Base-by-base conservation (phyloP, 306 rosid genomes). In the Fragaria nilgerrensis region DNA sequence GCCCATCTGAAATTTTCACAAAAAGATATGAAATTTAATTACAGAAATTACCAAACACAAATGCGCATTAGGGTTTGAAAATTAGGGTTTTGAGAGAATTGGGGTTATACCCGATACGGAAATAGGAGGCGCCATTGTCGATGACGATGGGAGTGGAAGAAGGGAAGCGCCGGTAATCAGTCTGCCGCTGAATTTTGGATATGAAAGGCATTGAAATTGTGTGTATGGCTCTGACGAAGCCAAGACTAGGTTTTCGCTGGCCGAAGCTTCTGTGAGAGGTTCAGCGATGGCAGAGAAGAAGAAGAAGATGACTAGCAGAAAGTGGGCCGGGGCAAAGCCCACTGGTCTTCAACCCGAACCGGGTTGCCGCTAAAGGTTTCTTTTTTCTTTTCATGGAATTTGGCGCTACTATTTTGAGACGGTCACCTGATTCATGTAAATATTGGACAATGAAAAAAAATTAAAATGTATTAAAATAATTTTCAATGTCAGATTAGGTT, bases 51-150 rank as follows among this genome's bases (percentile, higher is more conserved):
- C 25, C 11, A 27, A 39, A 34, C 10, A 36, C 5, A 53, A 27
- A 70, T 9, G 48, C 10, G 22, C 1, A 7, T 10, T 5, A 12
- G 32, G 39, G 56, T 59, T 34, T 48, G 52, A 48, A 68, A 84
- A 83, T 86, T 86, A 90, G 93, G 92, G 90, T 82, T 88, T 88
- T n/a, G 19, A 9, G 5, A 47, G 36, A 14, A 74, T 13, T 53
- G 45, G 65, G 77, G 41, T 9, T 27, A 25, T 84, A 92, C 96
- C 97, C 97, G 27, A 90, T 90, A 66, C 96, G 97, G 37, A 92
- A 92, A 82, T 90, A 87, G 66, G 96, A 92, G 15, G 96, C 93
- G 81, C 97, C 97, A 80, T 92, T 90, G 92, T 92, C 97, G 81
- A 92, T 92, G 39, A 90, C 97, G 66, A 92, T 81, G 22, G 97